Conservation (phyloP, 495 filamentous ascomycete species). For the Penicillium cataractarum region DNA sequence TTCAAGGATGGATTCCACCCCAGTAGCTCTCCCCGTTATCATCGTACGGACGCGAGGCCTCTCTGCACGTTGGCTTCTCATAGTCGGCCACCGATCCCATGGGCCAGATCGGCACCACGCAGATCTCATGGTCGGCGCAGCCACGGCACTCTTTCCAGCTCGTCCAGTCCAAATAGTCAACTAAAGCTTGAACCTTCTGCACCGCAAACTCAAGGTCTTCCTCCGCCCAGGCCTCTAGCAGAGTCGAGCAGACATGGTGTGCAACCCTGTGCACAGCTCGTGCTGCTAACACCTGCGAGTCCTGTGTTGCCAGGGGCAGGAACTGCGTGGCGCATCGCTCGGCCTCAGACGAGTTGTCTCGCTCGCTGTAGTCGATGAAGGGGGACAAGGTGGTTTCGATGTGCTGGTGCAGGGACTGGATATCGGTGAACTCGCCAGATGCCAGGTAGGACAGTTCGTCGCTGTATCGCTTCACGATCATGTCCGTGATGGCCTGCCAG, state of each 20-base stretch:
- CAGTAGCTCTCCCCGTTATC: slow-evolving; percentile 42
- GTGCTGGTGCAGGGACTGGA: slow-evolving; percentile 44
- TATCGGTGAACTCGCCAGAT: slow-evolving; percentile 34
- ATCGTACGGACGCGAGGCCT: slow-evolving; percentile 28
- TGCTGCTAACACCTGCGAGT: slow-evolving; percentile 29
- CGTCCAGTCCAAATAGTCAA: slow-evolving; percentile 59
- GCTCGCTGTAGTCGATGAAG: slow-evolving; percentile 53
- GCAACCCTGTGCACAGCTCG: slow-evolving; percentile 52
- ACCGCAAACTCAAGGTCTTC: slow-evolving; percentile 28
- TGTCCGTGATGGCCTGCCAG: slow-evolving; percentile 65
- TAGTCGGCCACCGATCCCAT: slow-evolving; percentile 58
- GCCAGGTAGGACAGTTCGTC: slow-evolving; percentile 54
- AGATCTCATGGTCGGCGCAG: slow-evolving; percentile 62
- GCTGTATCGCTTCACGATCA: slow-evolving; percentile 62
- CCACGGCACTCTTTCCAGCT: slow-evolving; percentile 62
- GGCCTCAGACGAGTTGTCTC: slow-evolving; percentile 37
- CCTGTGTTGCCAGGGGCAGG: slow-evolving; percentile 27
- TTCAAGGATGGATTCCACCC: slow-evolving; percentile 27
- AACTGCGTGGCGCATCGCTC: slow-evolving; percentile 57
- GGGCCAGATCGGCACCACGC: slow-evolving; percentile 70
- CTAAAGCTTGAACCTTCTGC: slow-evolving; percentile 41
- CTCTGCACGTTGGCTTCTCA: slow-evolving; percentile 52
- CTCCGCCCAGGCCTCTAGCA: slow-evolving; percentile 45
- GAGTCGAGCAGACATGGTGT: slow-evolving; percentile 51
- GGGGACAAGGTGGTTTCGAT: slow-evolving; percentile 49